Conservation (phyloP, 768 basidiomycete genomes). For the Dioszegia aurantiaca region DNA sequence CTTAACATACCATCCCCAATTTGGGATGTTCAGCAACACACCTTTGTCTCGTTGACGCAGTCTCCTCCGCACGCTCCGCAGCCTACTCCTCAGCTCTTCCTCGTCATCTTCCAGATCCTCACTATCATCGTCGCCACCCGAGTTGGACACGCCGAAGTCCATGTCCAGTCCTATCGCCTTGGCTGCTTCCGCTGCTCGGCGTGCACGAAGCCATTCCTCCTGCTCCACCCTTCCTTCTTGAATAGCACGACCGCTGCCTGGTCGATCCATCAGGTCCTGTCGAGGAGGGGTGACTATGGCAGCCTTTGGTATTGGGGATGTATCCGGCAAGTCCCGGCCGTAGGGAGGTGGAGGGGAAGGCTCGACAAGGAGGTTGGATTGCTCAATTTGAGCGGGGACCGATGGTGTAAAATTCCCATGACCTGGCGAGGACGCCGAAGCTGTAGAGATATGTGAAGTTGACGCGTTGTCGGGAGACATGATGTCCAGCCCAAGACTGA, state of each 20-base stretch:
- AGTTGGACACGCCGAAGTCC: slow-evolving; percentile 15
- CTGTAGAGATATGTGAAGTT: too few relatives aligned
- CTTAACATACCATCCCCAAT: too few relatives aligned
- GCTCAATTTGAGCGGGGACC: neutral
- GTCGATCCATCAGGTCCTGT: slow-evolving; percentile 10
- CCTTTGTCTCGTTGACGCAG: slow-evolving; percentile 34
- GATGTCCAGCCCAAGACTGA: slow-evolving; percentile 27
- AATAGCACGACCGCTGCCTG: neutral
- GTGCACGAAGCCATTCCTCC: slow-evolving; percentile 20
- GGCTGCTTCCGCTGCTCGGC: slow-evolving; percentile 27
- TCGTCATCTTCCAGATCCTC: slow-evolving; percentile 27
- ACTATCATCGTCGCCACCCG: slow-evolving; percentile 13
- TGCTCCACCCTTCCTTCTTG: neutral
- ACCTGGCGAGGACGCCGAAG: too few relatives aligned
- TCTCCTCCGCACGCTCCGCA: slow-evolving; percentile 21
- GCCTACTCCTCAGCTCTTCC: slow-evolving; percentile 15
- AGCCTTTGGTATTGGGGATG: neutral
- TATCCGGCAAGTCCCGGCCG: slow-evolving; percentile 23
- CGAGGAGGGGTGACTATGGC: slow-evolving; percentile 11
- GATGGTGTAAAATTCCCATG: neutral
- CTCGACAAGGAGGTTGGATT: slow-evolving; percentile 9
- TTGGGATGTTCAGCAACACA: slow-evolving; percentile 12
- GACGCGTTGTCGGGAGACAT: too few relatives aligned
- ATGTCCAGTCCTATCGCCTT: slow-evolving; percentile 26
- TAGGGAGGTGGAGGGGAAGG: slow-evolving; percentile 46